Conservation (phyloP, 2,329 filamentous ascomycete species). For the Xylaria sp. region DNA sequence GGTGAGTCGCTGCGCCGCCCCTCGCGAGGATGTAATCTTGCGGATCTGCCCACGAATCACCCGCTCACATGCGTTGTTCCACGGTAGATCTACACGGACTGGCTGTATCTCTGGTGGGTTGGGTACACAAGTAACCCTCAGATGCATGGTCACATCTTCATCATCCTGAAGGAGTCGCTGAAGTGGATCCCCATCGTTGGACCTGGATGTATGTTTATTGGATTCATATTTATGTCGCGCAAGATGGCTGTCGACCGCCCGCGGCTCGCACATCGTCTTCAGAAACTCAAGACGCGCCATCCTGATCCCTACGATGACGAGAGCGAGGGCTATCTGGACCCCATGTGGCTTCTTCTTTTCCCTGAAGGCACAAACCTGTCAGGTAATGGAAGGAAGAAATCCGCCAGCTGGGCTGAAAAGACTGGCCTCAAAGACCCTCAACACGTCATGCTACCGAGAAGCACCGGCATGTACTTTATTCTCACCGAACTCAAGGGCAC, state of each 20-base stretch:
- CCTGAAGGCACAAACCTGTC: slow-evolving; percentile 89
- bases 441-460: slow-evolving; percentile 80
- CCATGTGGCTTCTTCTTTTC: slow-evolving; percentile 92
- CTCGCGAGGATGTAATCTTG: neutral
- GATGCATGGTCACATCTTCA: slow-evolving; percentile 88
- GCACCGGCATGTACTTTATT: slow-evolving; percentile 83
- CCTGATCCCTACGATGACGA: slow-evolving; percentile 65
- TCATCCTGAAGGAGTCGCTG: slow-evolving; percentile 88
- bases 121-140: slow-evolving; percentile 80
- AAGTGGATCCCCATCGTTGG: slow-evolving; percentile 84
- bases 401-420: slow-evolving; percentile 81
- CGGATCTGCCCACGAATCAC: slow-evolving; percentile 9
- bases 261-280: slow-evolving; percentile 78
- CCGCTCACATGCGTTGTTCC: slow-evolving; percentile 38
- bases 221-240: slow-evolving; percentile 91
- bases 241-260: slow-evolving; percentile 86
- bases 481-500: slow-evolving; percentile 78
- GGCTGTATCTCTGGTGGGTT: slow-evolving; percentile 94
- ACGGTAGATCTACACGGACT: slow-evolving; percentile 82
- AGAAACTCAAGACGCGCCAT: slow-evolving; percentile 71
- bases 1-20: slow-evolving; percentile 52
- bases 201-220: slow-evolving; percentile 84
- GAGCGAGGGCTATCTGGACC: slow-evolving; percentile 69
- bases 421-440: slow-evolving; percentile 76
- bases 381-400: slow-evolving; percentile 74